Base-by-base conservation (phyloP, 176 grass and related monocot species). In the Oryza meyeriana region DNA sequence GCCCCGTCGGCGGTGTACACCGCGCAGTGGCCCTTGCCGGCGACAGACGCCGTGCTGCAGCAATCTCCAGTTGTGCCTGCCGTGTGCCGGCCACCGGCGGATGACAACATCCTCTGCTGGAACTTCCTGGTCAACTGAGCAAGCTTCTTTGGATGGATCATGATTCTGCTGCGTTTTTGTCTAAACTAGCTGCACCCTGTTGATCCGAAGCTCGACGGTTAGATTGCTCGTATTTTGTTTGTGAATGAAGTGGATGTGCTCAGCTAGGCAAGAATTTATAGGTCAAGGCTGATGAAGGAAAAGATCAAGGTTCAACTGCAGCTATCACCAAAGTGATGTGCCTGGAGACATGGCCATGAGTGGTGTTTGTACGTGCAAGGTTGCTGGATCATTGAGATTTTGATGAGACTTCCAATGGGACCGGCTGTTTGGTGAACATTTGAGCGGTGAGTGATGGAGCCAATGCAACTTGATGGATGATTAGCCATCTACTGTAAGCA, bases 81-180 rank as follows among this genome's bases (percentile, higher is more conserved):
- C 22, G 0, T 59, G 0, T 59, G 22, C 0, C 55, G 55, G 22
- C 55, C 1, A 25, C 22, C 22, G 1, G 22, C 55, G 18, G 55
- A 1, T 7, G 87, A 83, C 45, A 55, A 38, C 63, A 88, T 75
- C 36, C 74, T 85, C 24, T 87, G 81, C 87, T 85, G 50, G 1
- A 55, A 88, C 75, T 88, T 95, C 26, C 66, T 88, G 17, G 66
- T 67, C 68, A 88, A 13, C 20, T 90, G 80, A 79, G 33, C 68
- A 32, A 92, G 50, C 71, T 81, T 95, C 59, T 81, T 91, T 18
- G 85, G 29, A 55, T 64, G 82, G 35, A 89, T 64, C 85, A 86
- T 84, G 48, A 33, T 7, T 81, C 8, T 68, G 8, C 9, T 65
- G 6, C 9, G 61, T 50, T 79, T 29, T 67, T 79, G 6, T 29